These are phyloP conservation scores for Penicillium mononematosum DNA, from an alignment of 495 filamentous ascomycete genomes.

Conservation along the genomic window DNA sequence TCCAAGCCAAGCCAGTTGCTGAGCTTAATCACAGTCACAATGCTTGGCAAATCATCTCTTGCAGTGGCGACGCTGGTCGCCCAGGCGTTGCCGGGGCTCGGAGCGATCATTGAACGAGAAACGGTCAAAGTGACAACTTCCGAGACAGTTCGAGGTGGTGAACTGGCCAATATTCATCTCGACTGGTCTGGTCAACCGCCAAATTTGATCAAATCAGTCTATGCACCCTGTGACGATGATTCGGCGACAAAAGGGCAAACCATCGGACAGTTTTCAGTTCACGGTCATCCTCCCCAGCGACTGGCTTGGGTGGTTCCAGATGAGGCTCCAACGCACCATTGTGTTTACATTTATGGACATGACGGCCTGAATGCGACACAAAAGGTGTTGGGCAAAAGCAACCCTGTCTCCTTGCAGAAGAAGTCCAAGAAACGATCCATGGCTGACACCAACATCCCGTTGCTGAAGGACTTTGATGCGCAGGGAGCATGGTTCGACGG, in stretches of 20 bases:
- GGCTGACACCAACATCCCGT: constrained; percentile 15
- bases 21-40: not conserved
- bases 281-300: constrained; percentile 10
- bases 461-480: constrained; percentile 27
- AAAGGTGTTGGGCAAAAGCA: constrained; percentile 13
- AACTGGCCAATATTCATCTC: constrained; percentile 15
- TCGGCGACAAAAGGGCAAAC: not conserved
- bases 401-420: constrained; percentile 8
- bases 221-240: constrained; percentile 1
- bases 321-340: constrained; percentile 9
- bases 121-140: constrained; percentile 10
- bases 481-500: constrained; percentile 32
- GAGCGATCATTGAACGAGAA: constrained; percentile 1
- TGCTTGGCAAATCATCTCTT: constrained; percentile 7
- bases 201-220: constrained; percentile 6
- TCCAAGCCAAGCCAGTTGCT: not conserved
- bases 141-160: constrained; percentile 4
- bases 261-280: constrained; percentile 9
- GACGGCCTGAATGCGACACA: not conserved
- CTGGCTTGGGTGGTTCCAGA: constrained; percentile 16
- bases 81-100: constrained; percentile 10
- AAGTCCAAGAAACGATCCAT: constrained; percentile 9
- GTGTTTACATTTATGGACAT: constrained; percentile 6
- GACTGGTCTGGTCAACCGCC: constrained; percentile 1
- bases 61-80: constrained; percentile 2